Evolutionary conservation across 1,284 basidiomycete species (phyloP).

Genomic region (Ustilago lituana): DNA sequence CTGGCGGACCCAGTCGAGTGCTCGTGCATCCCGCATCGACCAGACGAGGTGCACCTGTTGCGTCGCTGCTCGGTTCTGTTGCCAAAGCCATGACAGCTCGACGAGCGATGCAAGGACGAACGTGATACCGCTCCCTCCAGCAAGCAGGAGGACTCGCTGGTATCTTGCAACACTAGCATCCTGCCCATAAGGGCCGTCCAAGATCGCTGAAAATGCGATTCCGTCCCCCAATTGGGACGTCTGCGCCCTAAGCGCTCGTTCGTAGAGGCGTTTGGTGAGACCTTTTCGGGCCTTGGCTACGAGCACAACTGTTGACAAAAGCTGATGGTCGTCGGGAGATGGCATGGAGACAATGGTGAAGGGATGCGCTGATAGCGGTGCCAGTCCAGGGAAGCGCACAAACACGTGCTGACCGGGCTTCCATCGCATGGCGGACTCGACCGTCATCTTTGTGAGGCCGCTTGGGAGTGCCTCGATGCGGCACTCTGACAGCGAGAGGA

Average conservation of each 20-base stretch:
- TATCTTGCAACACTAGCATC: constrained; percentile 34
- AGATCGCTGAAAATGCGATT: constrained; percentile 24
- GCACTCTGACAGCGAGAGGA: constrained; percentile 35
- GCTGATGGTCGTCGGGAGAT: constrained; percentile 29
- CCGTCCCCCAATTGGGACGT: too few relatives aligned
- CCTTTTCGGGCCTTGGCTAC: constrained; percentile 47
- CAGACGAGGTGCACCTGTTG: constrained; percentile 27
- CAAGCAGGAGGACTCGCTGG: constrained; percentile 36
- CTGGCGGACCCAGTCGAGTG: constrained; percentile 22
- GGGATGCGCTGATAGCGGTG: constrained; percentile 51
- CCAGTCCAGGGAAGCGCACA: constrained; percentile 55
- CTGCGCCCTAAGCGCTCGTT: constrained; percentile 10
- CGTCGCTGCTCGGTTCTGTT: constrained; percentile 22
- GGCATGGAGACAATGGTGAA: constrained; percentile 62
- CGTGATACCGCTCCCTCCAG: constrained; percentile 55
- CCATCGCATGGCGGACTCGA: constrained; percentile 55
- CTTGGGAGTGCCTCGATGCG: constrained; percentile 32
- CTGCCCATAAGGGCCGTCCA: constrained; percentile 59
- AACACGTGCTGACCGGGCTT: constrained; percentile 61
- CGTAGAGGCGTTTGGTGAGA: constrained; percentile 36
- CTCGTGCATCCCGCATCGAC: constrained; percentile 30
- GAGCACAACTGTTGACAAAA: constrained; percentile 39
- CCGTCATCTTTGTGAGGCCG: constrained; percentile 42
- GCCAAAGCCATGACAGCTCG: constrained; percentile 48
- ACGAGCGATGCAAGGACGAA: constrained; percentile 46